These are phyloP conservation scores for Xylariaceae sp. DNA, from an alignment of 2,329 filamentous ascomycete species.

Conservation along the genomic window DNA sequence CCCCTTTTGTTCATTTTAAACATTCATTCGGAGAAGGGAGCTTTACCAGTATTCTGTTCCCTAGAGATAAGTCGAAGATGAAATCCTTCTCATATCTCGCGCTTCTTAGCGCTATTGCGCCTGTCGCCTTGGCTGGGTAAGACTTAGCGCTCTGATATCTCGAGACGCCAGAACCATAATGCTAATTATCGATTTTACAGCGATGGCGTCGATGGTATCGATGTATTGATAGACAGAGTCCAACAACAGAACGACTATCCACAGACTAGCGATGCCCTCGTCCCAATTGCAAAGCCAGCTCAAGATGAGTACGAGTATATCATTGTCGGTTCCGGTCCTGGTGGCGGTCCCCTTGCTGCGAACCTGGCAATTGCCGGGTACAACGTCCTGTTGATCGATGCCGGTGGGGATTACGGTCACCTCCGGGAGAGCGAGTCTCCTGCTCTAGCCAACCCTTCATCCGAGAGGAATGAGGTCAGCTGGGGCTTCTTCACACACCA, in stretches of 20 bases:
- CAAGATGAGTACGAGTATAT: conserved; percentile 54
- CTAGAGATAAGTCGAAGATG: conserved; percentile 12
- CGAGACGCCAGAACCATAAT: not conserved
- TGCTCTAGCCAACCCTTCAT: conserved; percentile 48
- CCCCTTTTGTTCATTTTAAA: not conserved
- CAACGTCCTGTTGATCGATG: conserved; percentile 54
- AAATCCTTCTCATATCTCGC: conserved; percentile 24
- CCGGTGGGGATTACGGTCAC: conserved; percentile 53
- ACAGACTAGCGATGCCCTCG: conserved; percentile 22
- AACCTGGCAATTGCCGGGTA: conserved; percentile 58
- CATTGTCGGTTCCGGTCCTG: conserved; percentile 59
- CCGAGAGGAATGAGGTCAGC: conserved; percentile 51
- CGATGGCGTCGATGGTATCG: conserved; percentile 15
- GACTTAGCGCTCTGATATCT: not conserved
- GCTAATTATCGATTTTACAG: conserved; percentile 6
- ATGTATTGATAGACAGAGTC: conserved; percentile 22
- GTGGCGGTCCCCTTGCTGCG: conserved; percentile 56
- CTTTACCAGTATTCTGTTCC: not conserved
- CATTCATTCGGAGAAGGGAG: not conserved
- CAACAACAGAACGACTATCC: conserved; percentile 25
- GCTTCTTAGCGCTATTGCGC: conserved; percentile 23
- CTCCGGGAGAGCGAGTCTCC: conserved; percentile 50
- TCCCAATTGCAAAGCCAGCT: conserved; percentile 12
- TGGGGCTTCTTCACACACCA: conserved; percentile 65
- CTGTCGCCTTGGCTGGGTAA: conserved; percentile 16